A percentile compares a stretch with the other conserved stretches of the same genome.
phyloP scores from a whole-genome alignment of 257 asterid species.

The Salvia miltiorrhiza region DNA sequence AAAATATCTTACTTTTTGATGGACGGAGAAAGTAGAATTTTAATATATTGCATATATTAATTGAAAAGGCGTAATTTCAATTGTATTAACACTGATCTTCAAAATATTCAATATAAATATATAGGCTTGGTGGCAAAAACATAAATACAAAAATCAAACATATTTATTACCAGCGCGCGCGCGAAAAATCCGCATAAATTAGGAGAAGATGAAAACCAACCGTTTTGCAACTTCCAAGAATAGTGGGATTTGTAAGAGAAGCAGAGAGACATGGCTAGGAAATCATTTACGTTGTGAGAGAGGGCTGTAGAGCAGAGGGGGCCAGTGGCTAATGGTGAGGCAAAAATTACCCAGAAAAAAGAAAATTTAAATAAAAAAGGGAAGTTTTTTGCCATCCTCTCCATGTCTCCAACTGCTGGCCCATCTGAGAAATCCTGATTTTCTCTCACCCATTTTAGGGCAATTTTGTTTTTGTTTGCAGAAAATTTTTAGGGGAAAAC shows the following conservation, averaged over 20 bases:
- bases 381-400: constrained; percentile 26
- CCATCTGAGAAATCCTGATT: constrained; percentile 30
- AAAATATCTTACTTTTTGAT: no score
- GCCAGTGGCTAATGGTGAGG: constrained; percentile 34
- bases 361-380: constrained; percentile 11
- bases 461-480: constrained; percentile 23
- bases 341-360: constrained; percentile 17
- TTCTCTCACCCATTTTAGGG: constrained; percentile 34
- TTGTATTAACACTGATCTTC: no score
- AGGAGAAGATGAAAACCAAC: constrained; percentile 22
- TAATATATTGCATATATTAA: no score
- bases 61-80: no score
- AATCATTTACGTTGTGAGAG: constrained; percentile 17
- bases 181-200: constrained; percentile 34
- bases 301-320: constrained; percentile 39
- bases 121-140: no score
- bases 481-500: background rate
- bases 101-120: no score
- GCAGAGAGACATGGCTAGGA: constrained; percentile 10
- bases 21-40: no score
- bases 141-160: background rate
- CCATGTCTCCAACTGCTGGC: constrained; percentile 35
- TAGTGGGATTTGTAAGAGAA: constrained; percentile 25
- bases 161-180: background rate
- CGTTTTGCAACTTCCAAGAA: constrained; percentile 34